Evolutionary conservation across 495 filamentous ascomycete species (phyloP), one percentile per base, ranked within the genome.

Genomic region (Penicillium ucsense): DNA sequence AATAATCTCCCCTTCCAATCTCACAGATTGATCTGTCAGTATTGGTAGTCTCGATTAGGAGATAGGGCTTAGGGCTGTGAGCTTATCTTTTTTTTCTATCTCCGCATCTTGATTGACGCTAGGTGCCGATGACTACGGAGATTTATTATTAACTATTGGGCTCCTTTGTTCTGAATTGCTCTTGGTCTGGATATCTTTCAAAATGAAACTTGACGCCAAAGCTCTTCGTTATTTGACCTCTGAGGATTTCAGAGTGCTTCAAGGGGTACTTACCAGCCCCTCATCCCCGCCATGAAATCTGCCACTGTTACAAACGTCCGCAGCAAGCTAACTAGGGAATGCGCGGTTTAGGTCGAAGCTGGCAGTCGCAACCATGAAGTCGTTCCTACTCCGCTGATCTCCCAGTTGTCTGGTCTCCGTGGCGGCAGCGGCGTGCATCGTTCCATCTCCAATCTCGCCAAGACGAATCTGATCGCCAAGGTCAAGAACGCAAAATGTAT

Each of bases 281-380:
- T 59, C 61, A 54, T 47, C 49, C 53, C 47, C 47, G 39, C 54
- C 41, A 47, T 49, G 38, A 5, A 31, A 31, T 27, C 35, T 34
- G 12, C 20, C 48, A 28, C 29, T 35, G 43, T 35, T 45, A 10
- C 49, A 20, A 20, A 20, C 8, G 43, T 41, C 45, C 51, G 47
- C 60, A 42, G 46, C 64, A 53, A 45, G 46, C 64, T 72, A 57
- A 75, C 61, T 57, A 57, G 57, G 43, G 31, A 46, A 7, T 27
- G 51, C 35, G 3, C 45, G 11, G 31, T 37, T 10, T 57, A 95
- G 89, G 85, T 90, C 55, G 92, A 99, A 66, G 81, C 82, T 60
- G 94, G 90, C 59, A 89, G 84, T 68, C 89, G 84, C 59, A 97
- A 97, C 74, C 92, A 99, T 68, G 92, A 97, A 70, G 74, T 97